These are phyloP conservation scores for Hortiboletus campestris DNA, from an alignment of 768 basidiomycete genomes.

Conservation along the genomic window DNA sequence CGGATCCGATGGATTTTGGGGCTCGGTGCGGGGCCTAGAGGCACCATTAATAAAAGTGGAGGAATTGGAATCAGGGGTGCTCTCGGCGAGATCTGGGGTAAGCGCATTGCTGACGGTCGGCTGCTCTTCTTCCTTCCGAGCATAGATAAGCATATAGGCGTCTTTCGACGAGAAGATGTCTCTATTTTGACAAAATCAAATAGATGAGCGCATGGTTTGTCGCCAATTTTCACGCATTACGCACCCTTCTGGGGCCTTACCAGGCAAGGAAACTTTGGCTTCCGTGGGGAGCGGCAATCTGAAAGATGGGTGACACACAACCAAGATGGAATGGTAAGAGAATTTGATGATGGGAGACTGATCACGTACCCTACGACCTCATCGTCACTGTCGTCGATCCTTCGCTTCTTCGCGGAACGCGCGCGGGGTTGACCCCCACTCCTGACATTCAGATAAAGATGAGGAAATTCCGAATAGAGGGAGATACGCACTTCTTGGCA, in stretches of 20 bases:
- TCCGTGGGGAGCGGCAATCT: conserved; percentile 23
- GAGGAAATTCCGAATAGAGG: background rate
- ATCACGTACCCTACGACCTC: conserved; percentile 37
- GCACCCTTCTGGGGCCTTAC: conserved; percentile 57
- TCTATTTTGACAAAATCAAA: conserved; percentile 32
- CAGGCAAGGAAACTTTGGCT: conserved; percentile 24
- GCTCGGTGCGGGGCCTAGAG: conserved; percentile 14
- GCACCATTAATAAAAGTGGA: conserved; percentile 20
- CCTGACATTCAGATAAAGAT: conserved; percentile 15
- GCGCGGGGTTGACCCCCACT: conserved; percentile 33
- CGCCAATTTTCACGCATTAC: conserved; percentile 74
- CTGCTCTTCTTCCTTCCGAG: conserved; percentile 38
- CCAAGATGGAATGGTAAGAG: conserved; percentile 18
- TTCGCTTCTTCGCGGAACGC: conserved; percentile 45
- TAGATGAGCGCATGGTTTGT: conserved; percentile 12
- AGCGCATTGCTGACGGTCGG: conserved; percentile 13
- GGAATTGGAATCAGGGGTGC: conserved; percentile 16
- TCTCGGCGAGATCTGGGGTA: conserved; percentile 15
- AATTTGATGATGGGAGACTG: conserved; percentile 10
- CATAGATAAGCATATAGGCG: conserved; percentile 95
- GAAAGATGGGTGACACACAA: conserved; percentile 5
- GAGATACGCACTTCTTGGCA: conserved; percentile 28
- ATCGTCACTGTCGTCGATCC: conserved; percentile 61
- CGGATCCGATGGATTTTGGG: conserved; percentile 9
- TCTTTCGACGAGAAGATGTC: conserved; percentile 70